Percentiles rank a stretch among this genome's conserved stretches.
Evolutionary conservation across 2,329 filamentous ascomycete species (phyloP).

Genomic region (Claviceps capensis): DNA sequence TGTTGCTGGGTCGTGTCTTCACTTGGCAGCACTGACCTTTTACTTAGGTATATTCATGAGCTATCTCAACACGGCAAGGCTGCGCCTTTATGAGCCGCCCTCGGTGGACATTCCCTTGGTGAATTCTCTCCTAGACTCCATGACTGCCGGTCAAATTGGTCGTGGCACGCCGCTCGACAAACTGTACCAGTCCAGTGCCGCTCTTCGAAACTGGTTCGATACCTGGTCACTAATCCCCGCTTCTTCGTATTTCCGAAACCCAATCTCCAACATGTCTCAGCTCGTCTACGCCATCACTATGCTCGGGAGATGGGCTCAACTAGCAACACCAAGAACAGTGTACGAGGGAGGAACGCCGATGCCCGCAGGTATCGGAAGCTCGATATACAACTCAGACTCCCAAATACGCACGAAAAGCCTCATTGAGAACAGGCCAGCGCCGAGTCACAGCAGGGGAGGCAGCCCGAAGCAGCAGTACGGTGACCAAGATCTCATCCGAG

Average conservation of each 20-base stretch:
- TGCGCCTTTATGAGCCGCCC: conserved; percentile 36
- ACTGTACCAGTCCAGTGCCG: conserved; percentile 34
- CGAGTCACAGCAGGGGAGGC: neutral
- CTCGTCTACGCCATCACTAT: conserved; percentile 37
- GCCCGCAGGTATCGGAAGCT: conserved; percentile 12
- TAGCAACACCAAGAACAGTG: conserved; percentile 24
- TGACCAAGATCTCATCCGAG: conserved; percentile 24
- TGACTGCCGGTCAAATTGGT: conserved; percentile 23
- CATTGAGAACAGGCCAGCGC: neutral
- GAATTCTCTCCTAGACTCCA: conserved; percentile 28
- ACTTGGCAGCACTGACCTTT: neutral
- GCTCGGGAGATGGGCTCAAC: conserved; percentile 36
- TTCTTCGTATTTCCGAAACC: conserved; percentile 28
- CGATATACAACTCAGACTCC: conserved; percentile 13
- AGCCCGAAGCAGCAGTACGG: conserved; percentile 9
- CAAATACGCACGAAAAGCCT: conserved; percentile 8
- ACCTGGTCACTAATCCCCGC: conserved; percentile 31
- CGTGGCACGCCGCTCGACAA: conserved; percentile 31
- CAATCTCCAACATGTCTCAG: conserved; percentile 30
- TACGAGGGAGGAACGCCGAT: conserved; percentile 13
- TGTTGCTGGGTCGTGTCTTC: neutral
- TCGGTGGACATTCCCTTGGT: conserved; percentile 26
- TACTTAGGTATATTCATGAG: conserved; percentile 2
- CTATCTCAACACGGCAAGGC: conserved; percentile 25
- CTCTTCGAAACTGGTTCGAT: conserved; percentile 35